These are phyloP conservation scores for Ceratocystis albifundus DNA, from an alignment of 2,329 filamentous ascomycete genomes.

Conservation along the genomic window DNA sequence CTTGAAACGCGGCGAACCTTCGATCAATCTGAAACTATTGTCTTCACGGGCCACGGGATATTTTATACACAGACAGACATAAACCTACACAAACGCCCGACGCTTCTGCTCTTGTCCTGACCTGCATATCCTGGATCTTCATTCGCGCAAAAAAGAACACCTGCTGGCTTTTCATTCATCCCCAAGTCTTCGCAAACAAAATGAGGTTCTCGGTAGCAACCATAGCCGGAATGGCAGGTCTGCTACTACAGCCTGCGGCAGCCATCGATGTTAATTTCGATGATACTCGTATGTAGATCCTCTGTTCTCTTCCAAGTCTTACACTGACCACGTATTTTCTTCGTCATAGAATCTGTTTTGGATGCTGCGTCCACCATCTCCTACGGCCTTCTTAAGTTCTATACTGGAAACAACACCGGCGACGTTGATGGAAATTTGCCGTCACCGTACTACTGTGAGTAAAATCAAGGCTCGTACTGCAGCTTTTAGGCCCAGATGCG, in stretches of 20 bases:
- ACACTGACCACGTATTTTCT: constrained; percentile 29
- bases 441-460: constrained; percentile 52
- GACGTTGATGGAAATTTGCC: constrained; percentile 48
- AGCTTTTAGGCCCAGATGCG: not conserved
- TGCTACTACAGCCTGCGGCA: constrained; percentile 17
- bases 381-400: constrained; percentile 39
- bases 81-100: not conserved
- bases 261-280: constrained; percentile 26
- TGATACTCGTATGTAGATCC: constrained; percentile 27
- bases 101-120: not conserved
- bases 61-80: not conserved
- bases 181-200: not conserved
- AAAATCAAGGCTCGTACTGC: constrained; percentile 20
- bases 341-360: constrained; percentile 38
- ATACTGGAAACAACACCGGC: constrained; percentile 48
- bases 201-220: constrained; percentile 23
- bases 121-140: not conserved
- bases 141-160: constrained; percentile 10
- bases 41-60: not conserved
- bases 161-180: not conserved
- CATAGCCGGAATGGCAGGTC: constrained; percentile 17
- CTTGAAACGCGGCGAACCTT: not conserved
- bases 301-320: constrained; percentile 10
- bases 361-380: constrained; percentile 38
- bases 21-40: not conserved